phyloP scores from a whole-genome alignment of 2,329 filamentous ascomycete species.

The Aureobasidium leucospermi region DNA sequence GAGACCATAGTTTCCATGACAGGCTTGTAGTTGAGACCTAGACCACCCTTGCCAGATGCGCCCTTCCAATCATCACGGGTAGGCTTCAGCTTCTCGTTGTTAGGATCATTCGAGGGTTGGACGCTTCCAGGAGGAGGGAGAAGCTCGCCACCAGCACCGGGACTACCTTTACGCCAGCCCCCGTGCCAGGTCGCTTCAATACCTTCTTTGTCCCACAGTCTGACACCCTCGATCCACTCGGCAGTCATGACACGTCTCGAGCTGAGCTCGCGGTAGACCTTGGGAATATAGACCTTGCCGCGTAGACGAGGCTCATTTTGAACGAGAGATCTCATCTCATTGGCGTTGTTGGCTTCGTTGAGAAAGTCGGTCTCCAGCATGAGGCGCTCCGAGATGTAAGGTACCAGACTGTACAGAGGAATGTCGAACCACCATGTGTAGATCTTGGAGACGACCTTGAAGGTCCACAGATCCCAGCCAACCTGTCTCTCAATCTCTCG shows the following conservation, averaged over 20 bases:
- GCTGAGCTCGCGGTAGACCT: conserved; percentile 73
- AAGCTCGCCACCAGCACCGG: conserved; percentile 63
- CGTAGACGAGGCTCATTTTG: conserved; percentile 66
- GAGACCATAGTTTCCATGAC: conserved; percentile 97
- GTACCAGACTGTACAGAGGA: conserved; percentile 84
- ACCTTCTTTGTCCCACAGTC: conserved; percentile 83
- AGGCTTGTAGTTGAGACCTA: conserved; percentile 73
- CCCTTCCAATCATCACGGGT: conserved; percentile 74
- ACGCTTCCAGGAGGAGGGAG: conserved; percentile 45
- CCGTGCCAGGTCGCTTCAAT: conserved; percentile 74
- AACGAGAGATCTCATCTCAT: conserved; percentile 73
- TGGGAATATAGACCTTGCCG: conserved; percentile 79
- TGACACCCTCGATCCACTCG: conserved; percentile 94
- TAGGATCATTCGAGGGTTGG: conserved; percentile 39
- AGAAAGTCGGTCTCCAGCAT: conserved; percentile 90
- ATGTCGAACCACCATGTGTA: conserved; percentile 88
- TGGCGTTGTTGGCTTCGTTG: conserved; percentile 83
- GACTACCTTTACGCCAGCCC: conserved; percentile 66
- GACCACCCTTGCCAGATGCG: conserved; percentile 62
- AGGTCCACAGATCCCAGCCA: conserved; percentile 91
- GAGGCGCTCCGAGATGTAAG: conserved; percentile 87
- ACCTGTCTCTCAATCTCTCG: conserved; percentile 86
- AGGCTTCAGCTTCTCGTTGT: conserved; percentile 63
- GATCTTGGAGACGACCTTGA: conserved; percentile 74
- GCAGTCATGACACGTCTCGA: conserved; percentile 82